Base-by-base conservation (phyloP, 768 basidiomycete genomes). In the Panaeolus cyanescens region DNA sequence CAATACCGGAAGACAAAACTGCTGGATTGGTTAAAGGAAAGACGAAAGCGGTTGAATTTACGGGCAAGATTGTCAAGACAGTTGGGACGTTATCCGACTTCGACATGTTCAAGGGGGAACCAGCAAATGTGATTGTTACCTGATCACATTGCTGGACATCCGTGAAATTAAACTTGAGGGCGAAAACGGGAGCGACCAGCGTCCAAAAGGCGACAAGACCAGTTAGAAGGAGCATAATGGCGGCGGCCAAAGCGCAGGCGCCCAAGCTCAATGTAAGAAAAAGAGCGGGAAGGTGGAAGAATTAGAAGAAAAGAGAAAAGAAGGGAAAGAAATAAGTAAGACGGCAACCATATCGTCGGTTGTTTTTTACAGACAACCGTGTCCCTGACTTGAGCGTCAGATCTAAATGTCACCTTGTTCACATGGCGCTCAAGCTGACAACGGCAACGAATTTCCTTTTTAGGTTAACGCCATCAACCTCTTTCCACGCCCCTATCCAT, bases 131-230 rank as follows among this genome's bases (percentile, higher is more conserved):
- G 53, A 87, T 71, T 33, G 70, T 71, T 59, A 86, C 79, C 15
- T 78, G 77, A 62, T 77, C 79, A 72, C 87, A 88, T 69, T 89
- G 85, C 59, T 75, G 67, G 62, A 85, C 80, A 22, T 64, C 63
- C 20, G 84, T 81, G 59, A 80, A 71, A 20, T 71, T 68, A 66
- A 82, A 76, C 57, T 74, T 70, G 63, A 79, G 72, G 64, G 64
- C 65, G 62, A 59, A 56, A 58, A 73, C 69, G 65, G 75, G 73
- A 68, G 75, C 77, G 73, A 71, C 77, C 77, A 76, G 79, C 74
- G 77, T 73, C 69, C 74, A 73, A 37, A 77, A 63, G 42, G 70
- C 71, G 54, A 80, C 64, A 75, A 67, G 61, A 75, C 67, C 69
- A 75, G 66, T 67, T 65, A 66, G 62, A 50, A 28, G 22, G 66